Base-by-base conservation (phyloP, 2,329 filamentous ascomycete genomes). In the Trichoderma harzianum region DNA sequence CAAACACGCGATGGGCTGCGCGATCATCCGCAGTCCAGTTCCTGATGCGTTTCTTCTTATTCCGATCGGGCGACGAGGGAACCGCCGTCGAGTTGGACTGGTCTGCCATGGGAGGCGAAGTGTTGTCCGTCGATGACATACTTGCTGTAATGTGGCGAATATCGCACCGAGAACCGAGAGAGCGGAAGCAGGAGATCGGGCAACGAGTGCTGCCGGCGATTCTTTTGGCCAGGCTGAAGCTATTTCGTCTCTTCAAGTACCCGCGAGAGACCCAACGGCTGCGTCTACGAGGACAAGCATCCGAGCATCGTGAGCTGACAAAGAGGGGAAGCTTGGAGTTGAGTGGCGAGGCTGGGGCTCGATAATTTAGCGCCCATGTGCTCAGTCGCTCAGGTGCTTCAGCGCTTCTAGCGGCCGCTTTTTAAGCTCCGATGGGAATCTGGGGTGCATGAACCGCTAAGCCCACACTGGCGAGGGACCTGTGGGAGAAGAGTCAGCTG, bases 11-110 rank as follows among this genome's bases (percentile, higher is more conserved):
- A 72, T 84, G 82, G 6, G 79, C 79, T 4, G 82, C 82, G 11
- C 82, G 81, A 65, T 84, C 82, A 64, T 83, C 77, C 6, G 80
- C 78, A 1, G 82, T 83, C 73, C 82, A 83, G 74, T 82, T 80
- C 12, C 81, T 78, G 21, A 82, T 75, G 11, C 81, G 76, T 72
- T 82, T 83, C 74, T 80, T 82, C 68, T 73, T 73, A 7, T 60
- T 58, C 7, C 34, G 66, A 24, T 65, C 70, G 39, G 57, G 57
- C 16, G 65, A 39, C 24, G 64, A 28, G 16, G 30, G 66, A 2
- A 65, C 32, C 7, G 39, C 57, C 30, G 53, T 36, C 57, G 57
- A 60, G 24, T 26, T 34, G 30, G 55, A 28, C 21, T 61, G 57
- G 30, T 51, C 67, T 32, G 55, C 64, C 43, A 60, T 36, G 32